A percentile compares a stretch with the other conserved stretches of the same genome.
phyloP scores from a whole-genome alignment of 1,139 yeast genomes.

The Lodderomyces jiufengensis region DNA sequence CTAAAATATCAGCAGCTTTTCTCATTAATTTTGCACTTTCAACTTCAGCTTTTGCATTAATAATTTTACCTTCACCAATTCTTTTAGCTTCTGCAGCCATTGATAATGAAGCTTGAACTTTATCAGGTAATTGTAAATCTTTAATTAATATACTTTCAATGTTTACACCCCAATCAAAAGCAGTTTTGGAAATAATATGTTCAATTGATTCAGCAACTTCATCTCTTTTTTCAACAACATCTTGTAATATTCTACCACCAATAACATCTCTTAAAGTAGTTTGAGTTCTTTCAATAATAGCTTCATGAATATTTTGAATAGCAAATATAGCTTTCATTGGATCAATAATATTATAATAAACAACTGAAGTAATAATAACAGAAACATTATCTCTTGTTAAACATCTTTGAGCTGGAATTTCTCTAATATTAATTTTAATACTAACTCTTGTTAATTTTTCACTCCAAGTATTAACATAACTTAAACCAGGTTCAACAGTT shows the following conservation, averaged over 20 bases:
- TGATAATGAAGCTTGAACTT: constrained; percentile 60
- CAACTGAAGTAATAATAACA: constrained; percentile 60
- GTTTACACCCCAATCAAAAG: constrained; percentile 69
- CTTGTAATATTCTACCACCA: constrained; percentile 66
- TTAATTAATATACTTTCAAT: constrained; percentile 69
- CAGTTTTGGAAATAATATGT: constrained; percentile 60
- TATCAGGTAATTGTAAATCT: constrained; percentile 56
- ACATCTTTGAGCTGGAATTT: constrained; percentile 65
- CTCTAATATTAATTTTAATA: constrained; percentile 59
- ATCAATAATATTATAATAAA: constrained; percentile 64
- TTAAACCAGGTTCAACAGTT: constrained; percentile 68
- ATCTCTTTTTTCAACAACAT: constrained; percentile 72
- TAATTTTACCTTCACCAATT: constrained; percentile 75
- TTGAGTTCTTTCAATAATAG: constrained; percentile 70
- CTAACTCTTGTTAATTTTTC: constrained; percentile 54
- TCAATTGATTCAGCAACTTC: constrained; percentile 68
- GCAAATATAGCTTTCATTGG: constrained; percentile 69
- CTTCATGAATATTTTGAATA: constrained; percentile 51
- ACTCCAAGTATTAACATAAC: constrained; percentile 61
- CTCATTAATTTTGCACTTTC: constrained; percentile 76
- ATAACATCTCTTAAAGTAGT: constrained; percentile 73
- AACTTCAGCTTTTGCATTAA: constrained; percentile 73
- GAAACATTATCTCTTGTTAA: constrained; percentile 70
- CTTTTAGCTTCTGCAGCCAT: constrained; percentile 77
- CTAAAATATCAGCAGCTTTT: constrained; percentile 74